Evolutionary conservation across 208 protist genomes (phyloP), one percentile per base, ranked within the genome.

Genomic region (Trypanosoma grayi): DNA sequence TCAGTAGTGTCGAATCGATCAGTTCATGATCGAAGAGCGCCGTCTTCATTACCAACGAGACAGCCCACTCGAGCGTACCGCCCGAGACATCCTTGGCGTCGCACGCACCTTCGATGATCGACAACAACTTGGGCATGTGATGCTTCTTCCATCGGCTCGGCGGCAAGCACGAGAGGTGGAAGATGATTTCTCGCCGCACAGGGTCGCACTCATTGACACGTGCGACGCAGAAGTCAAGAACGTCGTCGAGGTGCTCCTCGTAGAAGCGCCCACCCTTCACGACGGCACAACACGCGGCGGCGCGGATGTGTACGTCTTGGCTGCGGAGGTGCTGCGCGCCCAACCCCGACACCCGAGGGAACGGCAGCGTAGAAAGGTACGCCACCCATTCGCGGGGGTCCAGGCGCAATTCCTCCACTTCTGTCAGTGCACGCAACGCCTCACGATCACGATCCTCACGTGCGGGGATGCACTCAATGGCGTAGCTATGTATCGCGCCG

Each of bases 221-320:
- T 7, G n/a, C 11, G 10, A 61, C 14, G 31, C 62, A 69, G 40
- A 69, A 69, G 20, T 60, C 45, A 43, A 69, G 53, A 33, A 69
- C 56, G 41, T 69, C 54, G 18, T 56, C 44, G 27, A 69, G 33
- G 34, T 52, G 39, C 20, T 61, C 43, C 33, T 41, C 30, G 40
- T 61, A 46, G 22, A 31, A 69, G 1, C 13, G 27, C 28, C 62
- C 62, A 48, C 31, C 28, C 18, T 9, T 45, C 20, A 59, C 53
- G 33, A 69, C 18, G 14, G 41, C 14, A 31, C 4, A 13, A 30
- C 50, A 48, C 11, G 40, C 30, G 11, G 4, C 10, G 27, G 43
- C 40, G 27, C 62, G 62, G 31, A 61, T 48, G 39, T 40, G 0
- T 24, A 56, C 20, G 10, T 61, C 41, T 6, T 43, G 4, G 18